phyloP scores from a whole-genome alignment of 108 stramenopile species.

The Cyclotella kingstonii region DNA sequence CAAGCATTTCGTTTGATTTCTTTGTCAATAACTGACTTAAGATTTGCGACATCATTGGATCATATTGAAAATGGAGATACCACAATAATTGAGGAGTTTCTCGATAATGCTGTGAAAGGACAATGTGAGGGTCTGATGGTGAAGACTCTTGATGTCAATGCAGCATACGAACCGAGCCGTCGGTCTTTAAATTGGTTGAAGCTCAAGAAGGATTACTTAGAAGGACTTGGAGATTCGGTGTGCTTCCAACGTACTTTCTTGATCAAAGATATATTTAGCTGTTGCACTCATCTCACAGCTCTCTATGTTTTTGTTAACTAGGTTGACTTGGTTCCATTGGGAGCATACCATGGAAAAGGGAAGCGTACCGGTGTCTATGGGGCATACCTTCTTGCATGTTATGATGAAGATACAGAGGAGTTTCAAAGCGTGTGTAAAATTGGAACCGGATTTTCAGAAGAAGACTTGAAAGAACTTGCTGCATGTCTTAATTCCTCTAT shows the following conservation, averaged over 20 bases:
- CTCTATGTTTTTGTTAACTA: not conserved
- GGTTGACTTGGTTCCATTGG: conserved; percentile 95
- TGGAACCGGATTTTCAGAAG: conserved; percentile 99
- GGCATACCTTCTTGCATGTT: conserved; percentile 98
- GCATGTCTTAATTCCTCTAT: conserved; percentile 70
- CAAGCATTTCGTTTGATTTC: not conserved
- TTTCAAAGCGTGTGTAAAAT: conserved; percentile 99
- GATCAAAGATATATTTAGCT: not conserved
- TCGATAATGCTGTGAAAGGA: conserved; percentile 94
- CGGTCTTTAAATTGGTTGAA: conserved; percentile 99
- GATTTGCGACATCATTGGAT: conserved; percentile 55
- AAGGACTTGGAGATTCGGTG: conserved; percentile 96
- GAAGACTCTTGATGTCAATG: conserved; percentile 93
- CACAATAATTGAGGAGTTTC: conserved; percentile 87
- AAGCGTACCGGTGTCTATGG: conserved; percentile 96
- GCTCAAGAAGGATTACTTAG: conserved; percentile 99
- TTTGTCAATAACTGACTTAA: too few relatives aligned
- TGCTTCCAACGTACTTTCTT: not conserved
- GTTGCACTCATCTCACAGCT: not conserved
- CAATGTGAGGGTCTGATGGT: conserved; percentile 99
- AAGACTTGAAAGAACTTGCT: conserved; percentile 82
- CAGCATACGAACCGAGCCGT: conserved; percentile 92
- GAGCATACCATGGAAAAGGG: conserved; percentile 94
- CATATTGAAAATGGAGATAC: conserved; percentile 80
- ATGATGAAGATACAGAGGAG: conserved; percentile 94